Evolutionary conservation across 2,329 filamentous ascomycete species (phyloP).

Genomic region (Canariomyces notabilis): DNA sequence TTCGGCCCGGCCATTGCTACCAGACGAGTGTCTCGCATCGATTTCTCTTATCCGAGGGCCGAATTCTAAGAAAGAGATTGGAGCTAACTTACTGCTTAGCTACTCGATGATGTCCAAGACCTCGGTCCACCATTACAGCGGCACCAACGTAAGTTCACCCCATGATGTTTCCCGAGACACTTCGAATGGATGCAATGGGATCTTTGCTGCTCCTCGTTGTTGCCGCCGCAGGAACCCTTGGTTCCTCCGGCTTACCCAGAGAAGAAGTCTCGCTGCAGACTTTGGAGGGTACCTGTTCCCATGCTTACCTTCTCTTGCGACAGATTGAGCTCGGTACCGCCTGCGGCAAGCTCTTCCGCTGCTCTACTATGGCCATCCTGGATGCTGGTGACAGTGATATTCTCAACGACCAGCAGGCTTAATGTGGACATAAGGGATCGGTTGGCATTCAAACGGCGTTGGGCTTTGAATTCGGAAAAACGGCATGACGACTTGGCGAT

Average conservation of each 20-base stretch:
- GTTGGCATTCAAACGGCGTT: constrained; percentile 39
- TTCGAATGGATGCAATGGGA: constrained; percentile 1
- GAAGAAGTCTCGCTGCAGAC: constrained; percentile 77
- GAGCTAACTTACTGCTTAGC: constrained; percentile 33
- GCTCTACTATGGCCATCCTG: constrained; percentile 90
- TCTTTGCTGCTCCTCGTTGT: constrained; percentile 22
- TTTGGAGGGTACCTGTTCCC: constrained; percentile 73
- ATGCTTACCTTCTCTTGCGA: constrained; percentile 44
- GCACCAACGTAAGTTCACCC: constrained; percentile 86
- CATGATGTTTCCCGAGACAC: constrained; percentile 6
- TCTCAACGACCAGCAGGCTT: constrained; percentile 69
- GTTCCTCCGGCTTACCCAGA: constrained; percentile 61
- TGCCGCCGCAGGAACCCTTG: constrained; percentile 24
- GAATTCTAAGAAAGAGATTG: not conserved
- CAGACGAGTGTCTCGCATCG: not conserved
- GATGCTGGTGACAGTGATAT: constrained; percentile 99
- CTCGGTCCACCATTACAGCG: constrained; percentile 93
- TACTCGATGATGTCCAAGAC: constrained; percentile 91
- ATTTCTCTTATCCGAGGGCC: not conserved
- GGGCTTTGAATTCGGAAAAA: constrained; percentile 28
- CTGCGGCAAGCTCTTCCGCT: constrained; percentile 90
- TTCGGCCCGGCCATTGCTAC: not conserved
- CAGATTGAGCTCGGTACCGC: constrained; percentile 98
- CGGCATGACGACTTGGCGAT: constrained; percentile 23
- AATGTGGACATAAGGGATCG: constrained; percentile 31